Base-by-base conservation (phyloP, 305 asterid genomes). In the Caryopteris hybrid region DNA sequence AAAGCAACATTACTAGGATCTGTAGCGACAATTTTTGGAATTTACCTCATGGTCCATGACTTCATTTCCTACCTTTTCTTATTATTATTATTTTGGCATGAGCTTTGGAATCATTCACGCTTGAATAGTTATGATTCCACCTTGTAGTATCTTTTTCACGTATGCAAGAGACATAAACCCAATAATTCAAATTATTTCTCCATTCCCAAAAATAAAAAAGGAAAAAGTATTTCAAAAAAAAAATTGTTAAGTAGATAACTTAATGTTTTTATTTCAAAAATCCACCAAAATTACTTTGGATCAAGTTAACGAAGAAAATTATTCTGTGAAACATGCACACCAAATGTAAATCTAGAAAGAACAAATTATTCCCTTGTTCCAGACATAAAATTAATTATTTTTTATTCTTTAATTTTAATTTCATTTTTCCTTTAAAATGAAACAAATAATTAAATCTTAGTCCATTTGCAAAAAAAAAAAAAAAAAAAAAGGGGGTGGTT, bases 1-100 rank as follows among this genome's bases (percentile, higher is more conserved):
- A 71, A 72, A 66, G 60, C 71, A 55, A 66, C 71, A 39, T 29
- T 39, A 61, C 68, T 45, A 57, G 53, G 72, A 72, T 67, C 17
- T 31, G 50, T 23, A 25, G 48, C 43, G 56, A 66, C 61, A 63
- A 8, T 18, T 1, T 31, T 51, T 72, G 70, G 75, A 62, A 31
- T 55, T 74, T 68, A 61, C 66, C 42, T 17, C 33, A 43, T 33
- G 31, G 68, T 52, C 66, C 74, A 52, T 52, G 8, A 58, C 17
- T 42, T 21, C 53, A 29, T 52, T 62, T 23, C 58, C 16, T 5
- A n/a, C 29, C 4, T 2, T 2, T 43, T 18, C 20, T 41, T 38
- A 52, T 8, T n/a, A 14, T 36, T 20, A 17, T 46, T 20, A 42
- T 21, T 58, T 73, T 63, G 27, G 77, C 68, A 57, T 64, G 2